Conservation (phyloP, 345 rosid species). For the Sapria himalayana region DNA sequence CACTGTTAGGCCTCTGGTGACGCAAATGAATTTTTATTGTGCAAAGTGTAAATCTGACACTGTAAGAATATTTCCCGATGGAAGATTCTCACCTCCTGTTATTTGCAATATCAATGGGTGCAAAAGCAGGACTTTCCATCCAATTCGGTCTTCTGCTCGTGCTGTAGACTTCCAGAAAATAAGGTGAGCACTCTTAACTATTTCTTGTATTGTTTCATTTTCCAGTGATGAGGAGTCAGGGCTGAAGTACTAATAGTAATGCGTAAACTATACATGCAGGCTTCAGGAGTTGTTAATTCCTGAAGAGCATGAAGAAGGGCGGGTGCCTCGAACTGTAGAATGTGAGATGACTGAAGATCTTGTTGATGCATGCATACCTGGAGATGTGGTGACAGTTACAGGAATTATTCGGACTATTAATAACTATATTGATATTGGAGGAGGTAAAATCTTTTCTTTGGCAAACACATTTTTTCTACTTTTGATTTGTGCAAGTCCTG, state of each 20-base stretch:
- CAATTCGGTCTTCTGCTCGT: conserved; percentile 56
- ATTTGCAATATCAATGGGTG: conserved; percentile 59
- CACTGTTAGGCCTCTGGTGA: conserved; percentile 69
- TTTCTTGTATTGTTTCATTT: conserved; percentile 4
- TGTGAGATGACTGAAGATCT: conserved; percentile 90
- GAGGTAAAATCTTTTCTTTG: conserved; percentile 77
- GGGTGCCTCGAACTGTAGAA: conserved; percentile 94
- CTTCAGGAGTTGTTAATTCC: conserved; percentile 55
- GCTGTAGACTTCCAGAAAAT: conserved; percentile 86
- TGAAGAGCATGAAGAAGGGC: conserved; percentile 91
- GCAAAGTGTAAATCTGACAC: conserved; percentile 51
- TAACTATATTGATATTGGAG: conserved; percentile 85
- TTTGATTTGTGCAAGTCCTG: no score
- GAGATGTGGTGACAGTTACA: conserved; percentile 92
- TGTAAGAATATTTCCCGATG: conserved; percentile 50
- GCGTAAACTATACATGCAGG: no score
- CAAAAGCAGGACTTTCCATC: conserved; percentile 56
- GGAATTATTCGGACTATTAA: conserved; percentile 78
- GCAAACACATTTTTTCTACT: no score
- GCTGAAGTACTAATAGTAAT: no score
- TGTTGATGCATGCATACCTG: conserved; percentile 81
- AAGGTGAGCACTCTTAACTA: conserved; percentile 20
- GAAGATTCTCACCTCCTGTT: conserved; percentile 72
- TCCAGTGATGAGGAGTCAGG: no score
- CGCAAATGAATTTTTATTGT: conserved; percentile 57